Evolutionary conservation across 1,284 basidiomycete species (phyloP), one percentile per base, ranked within the genome.

Genomic region (Salmacisia buchloeana): DNA sequence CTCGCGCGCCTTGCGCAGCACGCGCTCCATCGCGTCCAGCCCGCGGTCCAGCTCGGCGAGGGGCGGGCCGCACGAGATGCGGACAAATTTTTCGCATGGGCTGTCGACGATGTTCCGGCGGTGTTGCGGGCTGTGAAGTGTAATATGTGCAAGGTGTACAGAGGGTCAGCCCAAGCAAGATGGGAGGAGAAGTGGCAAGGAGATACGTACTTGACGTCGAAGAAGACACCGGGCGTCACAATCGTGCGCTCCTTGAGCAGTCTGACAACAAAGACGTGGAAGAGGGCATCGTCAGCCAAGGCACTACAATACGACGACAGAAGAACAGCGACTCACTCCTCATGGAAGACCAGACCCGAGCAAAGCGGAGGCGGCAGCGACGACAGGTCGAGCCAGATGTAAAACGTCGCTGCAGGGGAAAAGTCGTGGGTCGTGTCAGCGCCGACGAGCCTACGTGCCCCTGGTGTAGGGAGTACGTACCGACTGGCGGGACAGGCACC

Each of bases 331-430:
- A 46, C 43, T 18, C 43, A 46, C 81, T 96, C 93, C 77, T 97
- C 93, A 77, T 96, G 96, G 86, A 97, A 94, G 33, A 89, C 91
- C 73, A 96, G 82, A 23, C 93, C 93, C 71, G 90, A 91, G 82
- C 92, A 91, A 46, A 96, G 81, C 5, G 92, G 93, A 5, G 85
- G 72, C 7, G 90, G 89, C 34, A 94, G 84, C 58, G 83, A 83
- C 71, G 87, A 86, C 25, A 97, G 83, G 81, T 91, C 89, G 60
- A 94, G 85, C 91, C 92, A 96, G 79, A 94, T 88, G 87, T 88
- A 52, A 82, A 83, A 15, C 88, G 91, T 46, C 87, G 88, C 64
- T 23, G 25, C 7, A 31, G 29, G 27, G 2, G 33, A 34, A 23
- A 9, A 27, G 27, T 29, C 36, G n/a, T 25, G 25, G 58, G 36